Percentiles rank a stretch among this genome's conserved stretches.
Conservation (phyloP, 1,139 yeast genomes). For the Lipomyces yarrowii region DNA sequence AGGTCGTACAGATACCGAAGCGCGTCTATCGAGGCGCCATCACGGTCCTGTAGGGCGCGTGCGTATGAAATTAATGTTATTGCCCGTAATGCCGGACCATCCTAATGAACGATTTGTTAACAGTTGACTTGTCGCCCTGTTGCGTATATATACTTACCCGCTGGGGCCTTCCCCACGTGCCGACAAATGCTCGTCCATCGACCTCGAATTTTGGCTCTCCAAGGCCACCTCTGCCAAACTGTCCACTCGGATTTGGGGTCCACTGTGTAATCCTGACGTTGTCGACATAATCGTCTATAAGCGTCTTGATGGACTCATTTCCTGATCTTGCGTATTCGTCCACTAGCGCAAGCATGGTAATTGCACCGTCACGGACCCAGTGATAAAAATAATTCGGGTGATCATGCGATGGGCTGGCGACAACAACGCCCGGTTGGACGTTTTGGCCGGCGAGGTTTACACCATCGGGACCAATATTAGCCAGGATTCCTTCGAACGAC, state of each 20-base stretch:
- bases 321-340: constrained; percentile 46
- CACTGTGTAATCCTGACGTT: constrained; percentile 65
- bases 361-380: constrained; percentile 90
- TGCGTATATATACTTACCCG: constrained; percentile 40
- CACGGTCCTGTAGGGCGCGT: constrained; percentile 45
- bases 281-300: constrained; percentile 62
- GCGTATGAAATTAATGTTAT: constrained; percentile 65
- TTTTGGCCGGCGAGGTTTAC: constrained; percentile 36
- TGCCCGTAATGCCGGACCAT: constrained; percentile 87
- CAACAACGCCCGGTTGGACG: constrained; percentile 67
- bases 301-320: constrained; percentile 41
- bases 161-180: constrained; percentile 93
- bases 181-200: constrained; percentile 62
- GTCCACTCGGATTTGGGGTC: constrained; percentile 67
- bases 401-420: constrained; percentile 77
- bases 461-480: constrained; percentile 34
- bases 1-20: constrained; percentile 51
- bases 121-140: not conserved
- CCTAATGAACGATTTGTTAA: constrained; percentile 40
- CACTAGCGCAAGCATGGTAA: constrained; percentile 69
- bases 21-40: constrained; percentile 35
- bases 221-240: constrained; percentile 58
- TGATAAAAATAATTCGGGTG: constrained; percentile 82
- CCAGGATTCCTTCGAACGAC: constrained; percentile 26
- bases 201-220: constrained; percentile 86